phyloP scores from a whole-genome alignment of 306 rosid genomes.

The Luffa acutangula region DNA sequence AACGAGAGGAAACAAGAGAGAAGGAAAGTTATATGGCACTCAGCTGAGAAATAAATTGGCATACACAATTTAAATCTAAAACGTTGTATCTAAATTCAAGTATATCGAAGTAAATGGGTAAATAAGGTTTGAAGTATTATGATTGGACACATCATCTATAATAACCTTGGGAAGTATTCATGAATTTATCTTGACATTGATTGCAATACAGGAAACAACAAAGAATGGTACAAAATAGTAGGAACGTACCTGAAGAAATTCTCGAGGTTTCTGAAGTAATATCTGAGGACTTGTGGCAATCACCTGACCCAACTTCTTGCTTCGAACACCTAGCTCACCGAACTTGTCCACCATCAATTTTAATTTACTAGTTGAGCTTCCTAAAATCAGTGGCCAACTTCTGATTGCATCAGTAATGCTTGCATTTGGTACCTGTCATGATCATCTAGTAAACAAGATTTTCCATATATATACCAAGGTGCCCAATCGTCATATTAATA shows the following conservation, averaged over 20 bases:
- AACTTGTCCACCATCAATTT: slow-evolving; percentile 54
- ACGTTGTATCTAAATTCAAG: not conserved
- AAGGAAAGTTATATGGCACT: not conserved
- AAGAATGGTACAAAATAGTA: not conserved
- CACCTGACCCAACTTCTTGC: slow-evolving; percentile 53
- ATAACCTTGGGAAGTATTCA: not conserved
- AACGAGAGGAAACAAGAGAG: not conserved
- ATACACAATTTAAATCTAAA: not conserved
- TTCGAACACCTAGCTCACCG: slow-evolving; percentile 46
- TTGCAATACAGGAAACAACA: not conserved
- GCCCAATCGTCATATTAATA: not conserved
- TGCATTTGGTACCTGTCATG: slow-evolving; percentile 47
- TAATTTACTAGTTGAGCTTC: slow-evolving; percentile 65
- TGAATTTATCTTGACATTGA: not conserved
- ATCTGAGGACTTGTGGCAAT: slow-evolving; percentile 72
- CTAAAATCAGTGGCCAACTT: slow-evolving; percentile 79
- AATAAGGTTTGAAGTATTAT: not conserved
- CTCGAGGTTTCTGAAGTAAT: slow-evolving; percentile 47
- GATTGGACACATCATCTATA: not conserved
- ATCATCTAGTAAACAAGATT: not conserved
- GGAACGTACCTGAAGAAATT: slow-evolving; percentile 54
- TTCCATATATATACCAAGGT: not conserved
- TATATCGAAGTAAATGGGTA: not conserved
- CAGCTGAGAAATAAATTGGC: not conserved
- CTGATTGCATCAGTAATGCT: slow-evolving; percentile 42